Conservation (phyloP, 176 grass and related monocot species). For the Avena eriantha region DNA sequence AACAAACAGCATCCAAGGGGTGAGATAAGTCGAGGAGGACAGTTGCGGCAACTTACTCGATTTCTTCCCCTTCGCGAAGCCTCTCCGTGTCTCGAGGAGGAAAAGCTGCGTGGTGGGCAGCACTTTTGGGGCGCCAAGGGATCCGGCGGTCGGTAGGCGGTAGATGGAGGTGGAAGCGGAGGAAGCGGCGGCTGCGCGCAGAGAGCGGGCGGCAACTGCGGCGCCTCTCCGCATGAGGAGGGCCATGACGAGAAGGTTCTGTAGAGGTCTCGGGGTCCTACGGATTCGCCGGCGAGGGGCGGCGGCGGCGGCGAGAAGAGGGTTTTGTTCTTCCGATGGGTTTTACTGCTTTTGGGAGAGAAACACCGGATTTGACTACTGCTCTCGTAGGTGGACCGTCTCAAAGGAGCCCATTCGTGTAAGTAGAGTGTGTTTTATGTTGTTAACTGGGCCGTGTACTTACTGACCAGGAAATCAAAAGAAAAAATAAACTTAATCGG, state of each 20-base stretch:
- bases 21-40: background rate
- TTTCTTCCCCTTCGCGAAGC: slow-evolving; percentile 87
- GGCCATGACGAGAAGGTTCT: slow-evolving; percentile 37
- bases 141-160: slow-evolving; percentile 43
- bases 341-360: slow-evolving; percentile 20
- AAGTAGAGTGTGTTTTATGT: background rate
- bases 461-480: no score
- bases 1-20: background rate
- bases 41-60: slow-evolving; percentile 51
- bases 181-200: slow-evolving; percentile 39
- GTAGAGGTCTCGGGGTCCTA: slow-evolving; percentile 14
- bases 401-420: background rate
- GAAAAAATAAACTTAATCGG: no score
- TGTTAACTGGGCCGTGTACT: background rate
- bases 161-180: slow-evolving; percentile 41
- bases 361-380: background rate
- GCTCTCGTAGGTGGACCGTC: background rate
- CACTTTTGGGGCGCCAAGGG: slow-evolving; percentile 29
- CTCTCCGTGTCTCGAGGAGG: slow-evolving; percentile 43
- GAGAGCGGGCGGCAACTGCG: slow-evolving; percentile 43
- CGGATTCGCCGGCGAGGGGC: slow-evolving; percentile 39
- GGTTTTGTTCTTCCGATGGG: slow-evolving; percentile 31
- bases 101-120: slow-evolving; percentile 32
- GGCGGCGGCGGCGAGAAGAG: slow-evolving; percentile 28
- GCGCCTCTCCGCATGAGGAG: slow-evolving; percentile 51